Evolutionary conservation across 495 filamentous ascomycete genomes (phyloP).

Genomic region (Hamigera avellanea): DNA sequence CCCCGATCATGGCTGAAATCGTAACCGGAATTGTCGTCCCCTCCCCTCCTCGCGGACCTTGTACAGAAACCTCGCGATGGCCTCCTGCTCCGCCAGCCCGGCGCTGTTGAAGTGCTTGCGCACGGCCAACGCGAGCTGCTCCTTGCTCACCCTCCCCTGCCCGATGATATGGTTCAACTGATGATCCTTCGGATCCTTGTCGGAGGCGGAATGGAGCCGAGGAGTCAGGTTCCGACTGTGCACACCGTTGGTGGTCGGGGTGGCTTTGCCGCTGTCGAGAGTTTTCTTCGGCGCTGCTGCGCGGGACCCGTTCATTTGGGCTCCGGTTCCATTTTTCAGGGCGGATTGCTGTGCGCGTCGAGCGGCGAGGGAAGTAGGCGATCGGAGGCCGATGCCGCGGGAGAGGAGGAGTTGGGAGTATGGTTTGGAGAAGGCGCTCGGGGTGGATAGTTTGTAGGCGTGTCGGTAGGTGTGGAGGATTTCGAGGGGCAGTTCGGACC

Average conservation of each 20-base stretch:
- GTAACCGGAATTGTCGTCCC: conserved; percentile 31
- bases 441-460: conserved; percentile 60
- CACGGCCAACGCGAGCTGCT: conserved; percentile 69
- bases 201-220: not conserved
- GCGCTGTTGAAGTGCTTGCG: conserved; percentile 85
- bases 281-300: not conserved
- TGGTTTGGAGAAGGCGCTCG: conserved; percentile 55
- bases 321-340: too few species aligned
- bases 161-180: conserved; percentile 22
- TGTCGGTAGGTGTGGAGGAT: conserved; percentile 74
- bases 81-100: conserved; percentile 76
- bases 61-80: conserved; percentile 79
- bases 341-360: conserved; percentile 14
- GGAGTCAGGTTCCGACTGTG: not conserved
- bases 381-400: conserved; percentile 53
- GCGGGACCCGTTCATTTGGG: not conserved
- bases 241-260: not conserved
- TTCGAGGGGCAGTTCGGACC: conserved; percentile 58
- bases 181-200: not conserved
- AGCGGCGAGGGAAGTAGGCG: conserved; percentile 32
- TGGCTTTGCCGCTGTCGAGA: not conserved
- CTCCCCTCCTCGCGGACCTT: conserved; percentile 49
- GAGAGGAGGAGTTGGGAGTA: conserved; percentile 64
- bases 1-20: conserved; percentile 29
- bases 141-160: conserved; percentile 56